A percentile compares a stretch with the other conserved stretches of the same genome.
Evolutionary conservation across 805 yeast genomes (phyloP).

Genomic region (Candida ascalaphidarum): DNA sequence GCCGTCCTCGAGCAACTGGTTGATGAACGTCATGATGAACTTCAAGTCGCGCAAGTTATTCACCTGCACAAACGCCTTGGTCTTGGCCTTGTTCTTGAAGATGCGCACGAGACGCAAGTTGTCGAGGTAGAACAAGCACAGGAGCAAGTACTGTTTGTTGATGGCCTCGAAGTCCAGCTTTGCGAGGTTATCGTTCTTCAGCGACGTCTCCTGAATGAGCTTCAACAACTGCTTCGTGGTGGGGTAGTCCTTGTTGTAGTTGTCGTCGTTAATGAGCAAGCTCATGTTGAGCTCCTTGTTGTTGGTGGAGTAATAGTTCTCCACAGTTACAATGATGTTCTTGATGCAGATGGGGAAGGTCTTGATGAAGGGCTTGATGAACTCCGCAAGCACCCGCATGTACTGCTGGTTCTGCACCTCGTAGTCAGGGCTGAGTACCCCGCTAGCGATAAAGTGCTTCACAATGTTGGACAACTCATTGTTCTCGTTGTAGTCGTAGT

Average conservation of each 20-base stretch:
- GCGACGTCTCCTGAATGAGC: conserved; percentile 9
- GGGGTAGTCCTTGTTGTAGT: conserved; percentile 17
- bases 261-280: conserved; percentile 14
- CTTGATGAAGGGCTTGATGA: conserved; percentile 26
- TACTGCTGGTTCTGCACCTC: conserved; percentile 13
- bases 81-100: conserved; percentile 32
- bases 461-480: conserved; percentile 21
- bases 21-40: conserved; percentile 14
- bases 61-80: conserved; percentile 29
- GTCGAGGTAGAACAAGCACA: conserved; percentile 29
- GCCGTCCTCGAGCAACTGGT: conserved; percentile 6
- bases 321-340: conserved; percentile 7
- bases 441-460: conserved; percentile 10
- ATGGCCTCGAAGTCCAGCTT: conserved; percentile 20
- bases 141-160: conserved; percentile 34
- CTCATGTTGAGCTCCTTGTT: conserved; percentile 10
- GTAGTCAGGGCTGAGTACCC: conserved; percentile 9
- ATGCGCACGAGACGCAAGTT: conserved; percentile 25
- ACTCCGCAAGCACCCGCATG: conserved; percentile 16
- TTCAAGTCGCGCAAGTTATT: conserved; percentile 18
- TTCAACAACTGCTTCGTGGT: conserved; percentile 24
- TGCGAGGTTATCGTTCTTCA: conserved; percentile 6
- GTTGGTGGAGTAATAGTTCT: conserved; percentile 4
- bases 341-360: conserved; percentile 21
- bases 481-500: conserved; percentile 24